Percentiles rank a stretch among this genome's conserved stretches.
These are phyloP conservation scores for Aureobasidium zeae DNA, from an alignment of 2,329 filamentous ascomycete species.

Conservation along the genomic window DNA sequence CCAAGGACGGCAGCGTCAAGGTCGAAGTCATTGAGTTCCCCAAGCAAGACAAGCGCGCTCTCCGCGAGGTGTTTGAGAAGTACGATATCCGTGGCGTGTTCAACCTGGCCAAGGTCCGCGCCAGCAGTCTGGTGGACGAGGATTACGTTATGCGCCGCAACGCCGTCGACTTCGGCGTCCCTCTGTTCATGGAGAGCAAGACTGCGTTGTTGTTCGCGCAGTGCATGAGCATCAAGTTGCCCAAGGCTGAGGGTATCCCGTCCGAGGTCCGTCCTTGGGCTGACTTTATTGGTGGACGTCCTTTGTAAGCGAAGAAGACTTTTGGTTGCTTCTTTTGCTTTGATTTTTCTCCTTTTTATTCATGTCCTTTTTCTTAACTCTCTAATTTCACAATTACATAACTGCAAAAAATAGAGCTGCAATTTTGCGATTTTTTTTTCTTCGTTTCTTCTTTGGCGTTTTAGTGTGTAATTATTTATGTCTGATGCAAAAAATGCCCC, in stretches of 20 bases:
- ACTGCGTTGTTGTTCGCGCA: conserved; percentile 92
- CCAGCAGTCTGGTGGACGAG: conserved; percentile 75
- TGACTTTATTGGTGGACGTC: conserved; percentile 65
- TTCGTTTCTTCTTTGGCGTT: too few relatives aligned
- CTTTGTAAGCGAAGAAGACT: conserved; percentile 1
- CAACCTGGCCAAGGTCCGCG: conserved; percentile 79
- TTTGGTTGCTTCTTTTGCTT: too few relatives aligned
- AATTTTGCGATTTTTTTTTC: too few relatives aligned
- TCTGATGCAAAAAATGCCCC: too few relatives aligned
- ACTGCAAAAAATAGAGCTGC: too few relatives aligned
- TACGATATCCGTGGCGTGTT: conserved; percentile 94
- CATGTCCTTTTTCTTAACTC: too few relatives aligned
- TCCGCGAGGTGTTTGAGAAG: conserved; percentile 92
- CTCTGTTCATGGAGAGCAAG: conserved; percentile 97
- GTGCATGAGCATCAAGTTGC: conserved; percentile 95
- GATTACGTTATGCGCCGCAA: conserved; percentile 99
- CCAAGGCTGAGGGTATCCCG: conserved; percentile 77
- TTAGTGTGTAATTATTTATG: too few relatives aligned
- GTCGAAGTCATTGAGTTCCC: conserved; percentile 96
- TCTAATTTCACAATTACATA: too few relatives aligned
- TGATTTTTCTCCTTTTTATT: too few relatives aligned
- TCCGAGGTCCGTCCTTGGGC: conserved; percentile 89
- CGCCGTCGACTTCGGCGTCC: conserved; percentile 95
- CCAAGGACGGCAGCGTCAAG: conserved; percentile 53
- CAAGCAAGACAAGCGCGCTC: conserved; percentile 86